Evolutionary conservation across 2,329 filamentous ascomycete genomes (phyloP), one percentile per base, ranked within the genome.

Genomic region (Rasamsonia emersonii): DNA sequence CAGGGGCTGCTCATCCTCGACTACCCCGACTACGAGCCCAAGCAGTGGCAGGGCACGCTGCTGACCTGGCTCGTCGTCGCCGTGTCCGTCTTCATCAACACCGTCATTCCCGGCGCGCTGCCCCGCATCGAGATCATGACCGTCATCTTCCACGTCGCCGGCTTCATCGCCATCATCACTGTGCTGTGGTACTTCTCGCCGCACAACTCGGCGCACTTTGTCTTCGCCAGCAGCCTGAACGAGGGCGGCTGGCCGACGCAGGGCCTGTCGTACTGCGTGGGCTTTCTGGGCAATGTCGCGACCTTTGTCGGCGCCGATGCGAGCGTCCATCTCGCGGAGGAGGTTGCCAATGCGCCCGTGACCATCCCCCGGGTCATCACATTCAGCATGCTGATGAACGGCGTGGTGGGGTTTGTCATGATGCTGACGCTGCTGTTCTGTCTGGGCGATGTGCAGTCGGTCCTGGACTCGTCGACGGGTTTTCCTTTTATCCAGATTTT

Each of bases 401-500:
- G 67, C 2, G 44, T 61, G 0, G 51, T 73, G 1, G 74, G 72
- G 0, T 70, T 75, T 26, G 58, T 65, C 13, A 71, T 76, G 60
- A 44, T 75, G 10, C 57, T 75, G 8, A 68, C 70, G 0, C 54
- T 73, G 24, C 59, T 72, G 10, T 77, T 75, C 41, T 71, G 66
- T 15, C 53, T 76, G 14, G 63, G 62, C 2, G 61, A 75, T 35
- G 51, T 71, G 5, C 58, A 65, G 5, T 49, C 46, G 0, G 60
- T 67, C 0, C 47, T 71, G 3, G 49, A 50, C 0, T 63, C 61
- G 0, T 56, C 59, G 0, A 71, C 71, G 0, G 64, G 64, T 1
- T 74, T 71, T 33, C 73, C 76, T 0, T 75, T 76, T 39, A 76
- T 79, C 43, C 62, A 73, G 31, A 64, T 77, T 13, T 77, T 76